Percentiles rank a stretch among this genome's conserved stretches.
These are phyloP conservation scores for Vicia faba DNA, from an alignment of 306 rosid genomes.

Conservation along the genomic window DNA sequence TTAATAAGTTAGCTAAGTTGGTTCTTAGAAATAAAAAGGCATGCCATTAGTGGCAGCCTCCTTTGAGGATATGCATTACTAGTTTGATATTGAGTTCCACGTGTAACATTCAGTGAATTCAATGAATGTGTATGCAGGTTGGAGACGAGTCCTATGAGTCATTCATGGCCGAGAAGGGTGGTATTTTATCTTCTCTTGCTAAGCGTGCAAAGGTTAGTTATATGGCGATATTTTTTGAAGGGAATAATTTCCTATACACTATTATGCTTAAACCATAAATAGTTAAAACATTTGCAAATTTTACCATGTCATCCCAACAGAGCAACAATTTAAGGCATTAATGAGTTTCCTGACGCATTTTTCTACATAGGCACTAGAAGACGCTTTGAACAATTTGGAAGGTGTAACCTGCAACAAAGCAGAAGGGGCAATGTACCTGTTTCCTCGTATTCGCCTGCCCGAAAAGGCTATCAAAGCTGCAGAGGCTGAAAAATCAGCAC, in stretches of 20 bases:
- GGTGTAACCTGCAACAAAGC: slow-evolving; percentile 90
- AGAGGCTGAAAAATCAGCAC: slow-evolving; percentile 57
- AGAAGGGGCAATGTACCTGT: slow-evolving; percentile 93
- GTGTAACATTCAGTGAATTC: slow-evolving; percentile 18
- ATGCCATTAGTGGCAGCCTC: too few relatives aligned
- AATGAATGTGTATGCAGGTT: slow-evolving; percentile 54
- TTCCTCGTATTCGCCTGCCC: slow-evolving; percentile 66
- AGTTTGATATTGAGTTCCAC: slow-evolving; percentile 13
- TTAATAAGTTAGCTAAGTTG: too few relatives aligned
- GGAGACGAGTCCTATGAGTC: slow-evolving; percentile 89
- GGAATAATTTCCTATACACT: slow-evolving; percentile 21
- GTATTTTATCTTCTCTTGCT: slow-evolving; percentile 77
- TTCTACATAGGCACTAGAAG: slow-evolving; percentile 61
- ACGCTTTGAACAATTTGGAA: slow-evolving; percentile 72
- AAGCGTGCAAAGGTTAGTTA: slow-evolving; percentile 88
- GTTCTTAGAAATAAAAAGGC: too few relatives aligned
- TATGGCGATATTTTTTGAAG: background rate
- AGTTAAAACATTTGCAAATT: background rate
- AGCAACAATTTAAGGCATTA: background rate
- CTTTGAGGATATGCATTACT: background rate
- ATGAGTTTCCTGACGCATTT: background rate
- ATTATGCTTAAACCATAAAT: background rate
- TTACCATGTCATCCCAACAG: background rate
- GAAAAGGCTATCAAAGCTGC: slow-evolving; percentile 84
- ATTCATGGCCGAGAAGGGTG: slow-evolving; percentile 68